Evolutionary conservation across 1,284 basidiomycete genomes (phyloP).

Genomic region (Malassezia obtusa): DNA sequence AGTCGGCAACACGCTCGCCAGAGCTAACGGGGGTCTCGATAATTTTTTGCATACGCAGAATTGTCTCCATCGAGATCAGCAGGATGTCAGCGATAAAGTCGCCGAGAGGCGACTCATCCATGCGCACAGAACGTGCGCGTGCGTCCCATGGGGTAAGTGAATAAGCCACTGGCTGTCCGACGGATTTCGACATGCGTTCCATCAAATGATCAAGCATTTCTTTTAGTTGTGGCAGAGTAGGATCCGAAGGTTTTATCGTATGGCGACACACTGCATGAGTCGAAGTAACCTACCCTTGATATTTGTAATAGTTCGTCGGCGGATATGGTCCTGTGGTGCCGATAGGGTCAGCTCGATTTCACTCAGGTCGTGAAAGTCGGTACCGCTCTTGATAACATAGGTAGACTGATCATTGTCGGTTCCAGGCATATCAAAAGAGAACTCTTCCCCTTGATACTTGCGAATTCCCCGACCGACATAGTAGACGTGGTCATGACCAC

Average conservation of each 20-base stretch:
- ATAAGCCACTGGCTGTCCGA: slow-evolving; percentile 59
- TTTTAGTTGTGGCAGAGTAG: slow-evolving; percentile 57
- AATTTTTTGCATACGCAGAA: slow-evolving; percentile 52
- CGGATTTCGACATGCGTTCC: slow-evolving; percentile 63
- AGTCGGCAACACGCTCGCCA: slow-evolving; percentile 24
- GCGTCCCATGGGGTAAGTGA: slow-evolving; percentile 62
- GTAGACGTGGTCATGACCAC: slow-evolving; percentile 83
- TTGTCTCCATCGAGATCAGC: slow-evolving; percentile 75
- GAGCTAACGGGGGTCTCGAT: background rate
- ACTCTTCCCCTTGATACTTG: slow-evolving; percentile 63
- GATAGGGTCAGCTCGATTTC: slow-evolving; percentile 61
- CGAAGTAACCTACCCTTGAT: slow-evolving; percentile 49
- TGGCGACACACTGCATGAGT: slow-evolving; percentile 56
- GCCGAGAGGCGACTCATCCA: slow-evolving; percentile 63
- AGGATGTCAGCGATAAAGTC: slow-evolving; percentile 84
- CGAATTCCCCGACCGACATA: slow-evolving; percentile 67
- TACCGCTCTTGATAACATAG: slow-evolving; percentile 68
- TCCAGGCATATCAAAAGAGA: slow-evolving; percentile 56
- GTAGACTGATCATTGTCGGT: slow-evolving; percentile 58
- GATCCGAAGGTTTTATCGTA: slow-evolving; percentile 57
- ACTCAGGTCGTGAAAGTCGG: slow-evolving; percentile 78
- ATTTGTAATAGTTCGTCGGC: slow-evolving; percentile 59
- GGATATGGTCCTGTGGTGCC: slow-evolving; percentile 56
- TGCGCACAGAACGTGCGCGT: slow-evolving; percentile 64
- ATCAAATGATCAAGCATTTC: slow-evolving; percentile 61